Base-by-base conservation (phyloP, 176 grass and related monocot species). In the Triticum timopheevii region DNA sequence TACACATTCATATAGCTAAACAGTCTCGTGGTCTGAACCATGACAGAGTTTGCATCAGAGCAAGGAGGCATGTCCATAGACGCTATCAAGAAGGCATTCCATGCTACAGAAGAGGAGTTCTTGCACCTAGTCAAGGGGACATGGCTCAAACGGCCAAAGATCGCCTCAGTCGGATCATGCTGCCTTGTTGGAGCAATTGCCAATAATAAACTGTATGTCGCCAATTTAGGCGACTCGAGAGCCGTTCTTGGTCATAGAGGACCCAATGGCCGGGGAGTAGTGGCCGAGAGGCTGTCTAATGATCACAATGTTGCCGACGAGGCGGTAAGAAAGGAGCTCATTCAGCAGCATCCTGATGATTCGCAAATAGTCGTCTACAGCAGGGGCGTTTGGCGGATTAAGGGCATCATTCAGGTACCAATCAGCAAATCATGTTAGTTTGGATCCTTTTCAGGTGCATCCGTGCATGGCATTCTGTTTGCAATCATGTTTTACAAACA, bases 221-320 rank as follows among this genome's bases (percentile, higher is more conserved):
- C 81, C 69, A 89, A 89, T 71, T 69, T 89, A 38, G 87, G 87
- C n/a, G 87, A 89, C 50, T 89, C 87, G 0, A 83, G 87, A 62
- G 81, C 63, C 13, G 81, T 84, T 30, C 72, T 89, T 38, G 87
- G 81, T 27, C 50, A n/a, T 15, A 33, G 63, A 23, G 64, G 65
- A 11, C 52, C 52, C 12, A 66, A 76, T 68, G 63, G 64, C 27
- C 8, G 6, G 24, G 64, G 67, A 25, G 73, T 84, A 11, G 63
- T 84, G 10, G 72, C 64, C 0, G 73, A 80, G 80, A 83, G 80
- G 17, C 52, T 73, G 34, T 49, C 87, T 39, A 71, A 62, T 34
- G 87, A 80, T 50, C 87, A 89, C 30, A 84, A 89, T 84, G 87
- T 83, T 19, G 64, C 80, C 4, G 73, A 84, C 64, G 87, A 89